A percentile compares a stretch with the other conserved stretches of the same genome.
Evolutionary conservation across 768 basidiomycete species (phyloP).

Genomic region (Mycena albidolilacea): DNA sequence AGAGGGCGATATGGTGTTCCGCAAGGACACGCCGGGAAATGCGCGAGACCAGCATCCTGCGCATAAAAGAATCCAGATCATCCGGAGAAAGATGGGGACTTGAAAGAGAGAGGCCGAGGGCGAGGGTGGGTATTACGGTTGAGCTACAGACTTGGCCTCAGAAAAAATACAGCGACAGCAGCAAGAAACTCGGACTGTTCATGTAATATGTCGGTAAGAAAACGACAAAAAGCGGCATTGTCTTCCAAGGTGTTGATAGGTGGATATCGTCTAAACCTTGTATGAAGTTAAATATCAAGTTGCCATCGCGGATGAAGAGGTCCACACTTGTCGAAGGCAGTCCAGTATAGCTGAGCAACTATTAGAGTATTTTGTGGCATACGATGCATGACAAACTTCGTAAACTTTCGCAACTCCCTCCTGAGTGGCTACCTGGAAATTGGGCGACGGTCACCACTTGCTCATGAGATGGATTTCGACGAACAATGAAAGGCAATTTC

Average conservation of each 20-base stretch:
- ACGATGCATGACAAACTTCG: conserved; percentile 65
- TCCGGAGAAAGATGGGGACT: conserved; percentile 86
- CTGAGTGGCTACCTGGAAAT: conserved; percentile 71
- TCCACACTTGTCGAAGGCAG: conserved; percentile 85
- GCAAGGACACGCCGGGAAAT: conserved; percentile 92
- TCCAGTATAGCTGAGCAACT: conserved; percentile 83
- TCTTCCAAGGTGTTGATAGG: conserved; percentile 79
- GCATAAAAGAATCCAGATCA: conserved; percentile 88
- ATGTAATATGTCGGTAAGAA: conserved; percentile 73
- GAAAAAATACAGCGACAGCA: conserved; percentile 15
- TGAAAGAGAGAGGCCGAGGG: conserved; percentile 87
- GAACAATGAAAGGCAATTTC: conserved; percentile 84
- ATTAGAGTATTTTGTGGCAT: conserved; percentile 17
- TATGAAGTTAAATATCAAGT: conserved; percentile 23
- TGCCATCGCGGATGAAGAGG: neutral
- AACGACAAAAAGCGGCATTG: conserved; percentile 85
- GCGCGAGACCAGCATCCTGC: conserved; percentile 91
- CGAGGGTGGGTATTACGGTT: conserved; percentile 84
- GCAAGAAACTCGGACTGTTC: conserved; percentile 75
- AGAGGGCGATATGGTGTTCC: conserved; percentile 90
- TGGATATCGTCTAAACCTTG: conserved; percentile 82
- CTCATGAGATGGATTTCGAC: neutral
- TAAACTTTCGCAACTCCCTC: conserved; percentile 89
- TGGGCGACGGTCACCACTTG: neutral
- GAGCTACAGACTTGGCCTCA: conserved; percentile 59